Evolutionary conservation across 140 eudicot species (phyloP), one percentile per base, ranked within the genome.

Genomic region (Flaveria floridana): DNA sequence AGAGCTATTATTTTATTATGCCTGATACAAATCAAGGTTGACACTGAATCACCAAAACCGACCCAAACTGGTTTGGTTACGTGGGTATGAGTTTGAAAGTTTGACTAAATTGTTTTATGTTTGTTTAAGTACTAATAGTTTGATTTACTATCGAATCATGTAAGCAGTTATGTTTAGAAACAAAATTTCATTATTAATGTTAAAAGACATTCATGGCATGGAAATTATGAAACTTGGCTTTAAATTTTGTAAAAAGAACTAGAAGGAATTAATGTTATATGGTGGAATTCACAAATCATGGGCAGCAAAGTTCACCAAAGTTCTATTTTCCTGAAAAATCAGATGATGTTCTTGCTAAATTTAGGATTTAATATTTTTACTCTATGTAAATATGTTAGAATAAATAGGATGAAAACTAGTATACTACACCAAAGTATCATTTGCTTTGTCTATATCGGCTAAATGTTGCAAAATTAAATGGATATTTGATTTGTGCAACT

Each of bases 401-500:
- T 53, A n/a, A 44, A 67, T 12, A 55, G 28, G 19, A 39, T 67
- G 19, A 14, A 66, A 39, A 39, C 10, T 57, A 44, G 15, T 9
- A 41, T 76, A 13, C 56, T 76, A 23, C 62, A 68, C n/a, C 28
- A 51, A 59, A 74, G 34, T 46, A 46, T 26, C 59, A 61, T 61
- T 59, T 42, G 58, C 71, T 61, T 47, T 58, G 39, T 69, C 13
- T 6, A 13, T 52, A 26, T 47, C 26, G 52, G 73, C 23, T 52
- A 64, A 23, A 15, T 65, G 26, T 64, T 79, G 73, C 64, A 73
- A 23, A 51, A 46, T 44, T 53, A 16, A 63, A 6, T 52, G 41
- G 50, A 66, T 52, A 57, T 47, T 28, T 55, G 50, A 72, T 76
- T 68, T 48, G 7, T 66, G 61, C 42, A 76, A 76, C 65, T 70